Evolutionary conservation across 1,139 yeast species (phyloP), one percentile per base, ranked within the genome.

Genomic region (Sugiyamaella castrensis): DNA sequence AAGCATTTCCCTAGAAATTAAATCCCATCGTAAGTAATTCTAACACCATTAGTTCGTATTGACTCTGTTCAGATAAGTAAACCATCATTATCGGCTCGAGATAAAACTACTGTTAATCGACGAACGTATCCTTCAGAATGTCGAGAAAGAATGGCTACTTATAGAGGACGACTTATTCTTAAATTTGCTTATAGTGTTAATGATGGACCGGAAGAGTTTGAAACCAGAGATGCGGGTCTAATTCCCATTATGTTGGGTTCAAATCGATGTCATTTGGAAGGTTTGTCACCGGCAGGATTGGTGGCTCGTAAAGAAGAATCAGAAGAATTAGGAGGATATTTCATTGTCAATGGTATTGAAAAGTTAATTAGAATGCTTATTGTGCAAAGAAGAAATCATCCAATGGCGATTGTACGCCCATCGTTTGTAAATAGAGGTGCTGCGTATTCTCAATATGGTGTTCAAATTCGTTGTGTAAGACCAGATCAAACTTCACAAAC

Each of bases 401-500:
- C 98, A 16, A 88, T 92, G 96, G 98, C 98, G 8, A 82, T 92
- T 60, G 84, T 89, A 53, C 88, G 99, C 73, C 95, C 96, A 31
- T 86, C 96, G 13, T 92, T 92, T 65, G 84, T 84, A 47, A 89
- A 89, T 71, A 84, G 98, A 76, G 99, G 98, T 60, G 85, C 92
- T 11, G 71, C 89, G 7, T 92, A 94, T 71, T 76, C 96, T 43
- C 82, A 84, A 57, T 94, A 71, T 60, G 99, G 98, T 81, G 81
- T 92, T 53, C 98, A 91, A 72, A 86, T 92, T 54, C 81, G 99
- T 71, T 81, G 86, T 57, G 97, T 89, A 5, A 82, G 98, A 66
- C 95, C 95, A 3, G 99, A 94, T 69, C 98, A 92, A 72, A 87
- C 96, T 10, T 89, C 98, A 12, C 98, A 91, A 71, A 89, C 98